Evolutionary conservation across 371 early-diverging fungal species (phyloP).

Genomic region (Rhizopus sp.): DNA sequence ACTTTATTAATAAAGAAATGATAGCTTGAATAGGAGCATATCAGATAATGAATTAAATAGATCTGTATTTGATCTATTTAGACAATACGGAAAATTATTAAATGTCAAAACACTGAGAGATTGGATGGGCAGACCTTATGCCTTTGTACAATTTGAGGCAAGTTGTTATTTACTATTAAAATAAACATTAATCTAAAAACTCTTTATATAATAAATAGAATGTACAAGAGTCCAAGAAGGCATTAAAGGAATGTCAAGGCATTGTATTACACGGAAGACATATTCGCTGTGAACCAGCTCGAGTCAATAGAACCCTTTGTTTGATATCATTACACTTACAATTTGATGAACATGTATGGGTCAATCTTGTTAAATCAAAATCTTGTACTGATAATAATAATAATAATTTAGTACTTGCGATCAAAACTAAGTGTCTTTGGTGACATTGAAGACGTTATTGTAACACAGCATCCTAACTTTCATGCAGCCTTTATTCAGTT

Average conservation of each 20-base stretch:
- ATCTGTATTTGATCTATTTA: conserved; percentile 67
- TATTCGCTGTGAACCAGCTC: conserved; percentile 83
- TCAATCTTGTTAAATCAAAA: not conserved
- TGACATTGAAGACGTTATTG: conserved; percentile 69
- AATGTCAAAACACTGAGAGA: conserved; percentile 83
- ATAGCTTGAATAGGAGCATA: conserved; percentile 17
- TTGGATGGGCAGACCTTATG: conserved; percentile 79
- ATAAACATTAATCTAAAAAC: conserved; percentile 5
- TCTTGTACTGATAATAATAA: not conserved
- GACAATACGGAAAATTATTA: conserved; percentile 66
- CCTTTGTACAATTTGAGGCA: conserved; percentile 84
- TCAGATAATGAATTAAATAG: conserved; percentile 49
- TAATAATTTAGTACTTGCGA: conserved; percentile 15
- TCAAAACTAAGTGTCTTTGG: conserved; percentile 49
- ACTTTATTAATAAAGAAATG: not conserved
- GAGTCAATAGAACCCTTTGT: conserved; percentile 82
- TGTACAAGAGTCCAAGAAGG: conserved; percentile 59
- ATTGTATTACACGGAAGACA: conserved; percentile 70
- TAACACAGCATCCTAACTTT: conserved; percentile 45
- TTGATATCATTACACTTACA: conserved; percentile 51
- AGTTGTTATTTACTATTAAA: not conserved
- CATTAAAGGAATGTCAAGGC: conserved; percentile 70
- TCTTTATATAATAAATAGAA: not conserved
- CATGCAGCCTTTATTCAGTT: conserved; percentile 76
- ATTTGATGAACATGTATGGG: conserved; percentile 45